Base-by-base conservation (phyloP, 306 rosid genomes). In the Cucurbita moschata region DNA sequence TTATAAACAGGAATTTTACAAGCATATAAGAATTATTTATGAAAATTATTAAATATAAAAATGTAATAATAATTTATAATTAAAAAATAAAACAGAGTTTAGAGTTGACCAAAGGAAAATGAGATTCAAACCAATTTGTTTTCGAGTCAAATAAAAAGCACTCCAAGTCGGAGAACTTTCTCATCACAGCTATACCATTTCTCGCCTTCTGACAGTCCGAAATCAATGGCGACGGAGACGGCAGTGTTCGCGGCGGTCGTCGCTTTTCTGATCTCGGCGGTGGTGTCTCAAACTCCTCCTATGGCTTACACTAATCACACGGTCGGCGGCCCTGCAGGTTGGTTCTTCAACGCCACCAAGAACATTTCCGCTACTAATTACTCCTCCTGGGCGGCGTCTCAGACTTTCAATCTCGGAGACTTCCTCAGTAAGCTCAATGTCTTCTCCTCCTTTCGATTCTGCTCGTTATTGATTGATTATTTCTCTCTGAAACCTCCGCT, bases 401-500 rank as follows among this genome's bases (percentile, higher is more conserved):
- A 86, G 64, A 83, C 84, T 58, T 93, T 93, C 88, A 80, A 79
- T 70, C 97, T 93, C 21, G 96, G 98, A 53, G 98, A 93, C 76
- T 88, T 16, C 77, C 92, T 93, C 81, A 81, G 98, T 93, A 80
- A 83, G 78, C 57, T 74, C 79, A 12, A 26, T 30, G 37, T 3
- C 35, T 35, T 10, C 54, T 58, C 18, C 26, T 60, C 9, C 65
- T 60, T 26, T 16, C 37, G 74, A 50, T 47, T 69, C 10, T 26
- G 21, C 30, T 35, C 10, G 3, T 47, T 68, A 11, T 49, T 26
- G 54, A 42, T 9, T 14, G 8, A 35, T 38, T 16, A 10, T 15
- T 51, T 5, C 39, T 46, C 51, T 44, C 39, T 26, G 21, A 40
- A 71, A 35, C 42, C 71, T 64, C 71, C 51, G 46, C 7, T 4